Evolutionary conservation across 441 rosid species (phyloP).

Genomic region (Isatis lusitanica): DNA sequence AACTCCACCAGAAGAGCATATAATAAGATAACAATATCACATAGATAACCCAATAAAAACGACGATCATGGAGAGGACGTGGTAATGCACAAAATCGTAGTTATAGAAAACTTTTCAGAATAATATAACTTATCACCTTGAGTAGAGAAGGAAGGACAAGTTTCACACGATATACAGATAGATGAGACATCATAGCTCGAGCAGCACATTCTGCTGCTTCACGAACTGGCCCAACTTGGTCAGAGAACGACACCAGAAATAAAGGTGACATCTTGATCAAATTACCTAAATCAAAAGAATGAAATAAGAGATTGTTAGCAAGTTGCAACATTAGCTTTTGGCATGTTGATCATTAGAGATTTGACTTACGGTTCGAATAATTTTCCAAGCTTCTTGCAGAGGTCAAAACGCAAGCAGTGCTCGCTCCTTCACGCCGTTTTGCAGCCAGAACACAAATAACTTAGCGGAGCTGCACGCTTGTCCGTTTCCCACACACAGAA

Average conservation of each 20-base stretch:
- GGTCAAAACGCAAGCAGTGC: constrained; percentile 91
- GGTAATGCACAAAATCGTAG: constrained; percentile 2
- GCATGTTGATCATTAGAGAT: constrained; percentile 3
- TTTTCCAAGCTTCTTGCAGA: constrained; percentile 93
- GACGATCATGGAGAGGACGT: constrained; percentile 16
- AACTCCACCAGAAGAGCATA: not conserved
- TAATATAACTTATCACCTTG: constrained; percentile 52
- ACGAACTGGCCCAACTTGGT: constrained; percentile 98
- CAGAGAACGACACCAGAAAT: constrained; percentile 95
- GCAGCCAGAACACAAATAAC: constrained; percentile 45
- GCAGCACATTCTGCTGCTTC: constrained; percentile 99
- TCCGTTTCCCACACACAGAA: no score
- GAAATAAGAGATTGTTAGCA: not conserved
- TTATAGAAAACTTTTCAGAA: not conserved
- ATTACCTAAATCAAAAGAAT: constrained; percentile 58
- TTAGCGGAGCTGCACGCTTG: not conserved
- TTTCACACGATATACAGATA: constrained; percentile 92
- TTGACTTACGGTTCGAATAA: constrained; percentile 94
- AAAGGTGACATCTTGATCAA: constrained; percentile 94
- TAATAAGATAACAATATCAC: constrained; percentile 16
- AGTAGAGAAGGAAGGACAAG: constrained; percentile 95
- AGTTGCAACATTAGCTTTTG: constrained; percentile 12
- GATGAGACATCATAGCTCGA: constrained; percentile 99
- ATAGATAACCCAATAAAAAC: constrained; percentile 1
- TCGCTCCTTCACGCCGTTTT: constrained; percentile 96